Evolutionary conservation across 2,329 filamentous ascomycete genomes (phyloP).

Genomic region (Aspergillus felis): DNA sequence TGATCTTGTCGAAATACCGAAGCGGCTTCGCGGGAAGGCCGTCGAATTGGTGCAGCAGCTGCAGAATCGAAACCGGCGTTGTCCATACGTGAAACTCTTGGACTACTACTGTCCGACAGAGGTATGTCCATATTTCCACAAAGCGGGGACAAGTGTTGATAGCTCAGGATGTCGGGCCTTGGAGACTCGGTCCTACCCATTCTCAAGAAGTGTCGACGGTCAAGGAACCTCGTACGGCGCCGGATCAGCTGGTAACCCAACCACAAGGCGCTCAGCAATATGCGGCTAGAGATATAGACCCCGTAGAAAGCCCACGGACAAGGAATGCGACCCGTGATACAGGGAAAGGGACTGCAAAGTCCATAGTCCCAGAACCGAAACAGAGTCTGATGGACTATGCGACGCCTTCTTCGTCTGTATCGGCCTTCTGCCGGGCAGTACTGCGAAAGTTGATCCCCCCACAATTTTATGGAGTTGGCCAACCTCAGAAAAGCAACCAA

Average conservation of each 20-base stretch:
- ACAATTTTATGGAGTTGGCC: conserved; percentile 66
- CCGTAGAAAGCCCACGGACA: not conserved
- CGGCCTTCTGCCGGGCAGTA: conserved; percentile 79
- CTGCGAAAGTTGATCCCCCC: conserved; percentile 69
- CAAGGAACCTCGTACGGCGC: conserved; percentile 11
- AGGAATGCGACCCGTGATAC: not conserved
- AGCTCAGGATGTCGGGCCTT: conserved; percentile 20
- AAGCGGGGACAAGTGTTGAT: conserved; percentile 10
- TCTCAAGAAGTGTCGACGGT: conserved; percentile 3
- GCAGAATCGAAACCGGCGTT: conserved; percentile 67
- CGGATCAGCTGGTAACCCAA: conserved; percentile 24
- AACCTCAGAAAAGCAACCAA: conserved; percentile 57
- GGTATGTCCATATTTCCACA: conserved; percentile 31
- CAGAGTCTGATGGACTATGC: conserved; percentile 61
- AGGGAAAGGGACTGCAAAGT: conserved; percentile 6
- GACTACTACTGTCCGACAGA: conserved; percentile 71
- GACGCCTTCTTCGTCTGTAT: conserved; percentile 65
- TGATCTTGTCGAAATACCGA: conserved; percentile 29
- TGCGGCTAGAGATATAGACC: not conserved
- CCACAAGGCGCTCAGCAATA: conserved; percentile 13
- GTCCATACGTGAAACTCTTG: conserved; percentile 75
- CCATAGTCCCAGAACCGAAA: conserved; percentile 14
- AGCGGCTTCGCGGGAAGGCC: conserved; percentile 59
- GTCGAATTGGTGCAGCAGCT: conserved; percentile 62
- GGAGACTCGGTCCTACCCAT: conserved; percentile 14